A percentile compares a stretch with the other conserved stretches of the same genome.
Evolutionary conservation across 1,139 yeast genomes (phyloP).

Genomic region (Candida frijolesensis): DNA sequence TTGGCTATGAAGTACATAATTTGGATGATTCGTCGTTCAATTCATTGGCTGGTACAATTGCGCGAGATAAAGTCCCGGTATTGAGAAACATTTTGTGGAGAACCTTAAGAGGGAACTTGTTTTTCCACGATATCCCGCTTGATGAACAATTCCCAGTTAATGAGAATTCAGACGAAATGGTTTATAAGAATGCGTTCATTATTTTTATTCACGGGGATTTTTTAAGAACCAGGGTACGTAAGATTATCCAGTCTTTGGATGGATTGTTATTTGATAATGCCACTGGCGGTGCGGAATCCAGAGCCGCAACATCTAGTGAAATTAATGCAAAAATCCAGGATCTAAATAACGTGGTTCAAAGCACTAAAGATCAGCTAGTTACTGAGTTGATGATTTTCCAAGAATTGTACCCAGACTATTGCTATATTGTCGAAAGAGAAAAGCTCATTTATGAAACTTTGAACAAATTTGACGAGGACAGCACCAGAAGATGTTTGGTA

Average conservation of each 20-base stretch:
- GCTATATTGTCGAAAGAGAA: constrained; percentile 61
- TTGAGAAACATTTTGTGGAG: constrained; percentile 59
- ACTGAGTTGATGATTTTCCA: constrained; percentile 76
- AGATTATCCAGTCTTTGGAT: constrained; percentile 81
- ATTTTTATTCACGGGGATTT: constrained; percentile 87
- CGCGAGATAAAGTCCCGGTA: constrained; percentile 44
- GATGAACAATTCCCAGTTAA: constrained; percentile 33
- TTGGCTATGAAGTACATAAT: constrained; percentile 26
- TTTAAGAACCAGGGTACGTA: constrained; percentile 65
- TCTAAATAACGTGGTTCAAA: constrained; percentile 58
- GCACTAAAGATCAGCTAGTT: constrained; percentile 68
- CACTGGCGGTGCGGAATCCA: constrained; percentile 50
- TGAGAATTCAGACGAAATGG: constrained; percentile 46
- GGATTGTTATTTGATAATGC: constrained; percentile 71
- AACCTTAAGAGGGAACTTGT: constrained; percentile 55
- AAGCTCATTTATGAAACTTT: constrained; percentile 72
- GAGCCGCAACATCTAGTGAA: constrained; percentile 62
- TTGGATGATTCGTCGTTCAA: constrained; percentile 52
- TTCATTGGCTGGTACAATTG: constrained; percentile 54
- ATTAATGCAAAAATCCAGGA: constrained; percentile 56
- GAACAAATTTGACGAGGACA: constrained; percentile 82
- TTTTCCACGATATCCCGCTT: constrained; percentile 51
- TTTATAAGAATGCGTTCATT: constrained; percentile 75
- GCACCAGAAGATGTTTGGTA: constrained; percentile 80
- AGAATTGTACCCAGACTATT: constrained; percentile 43